Conservation (phyloP, 2,329 filamentous ascomycete species). For the Alternaria arborescens region DNA sequence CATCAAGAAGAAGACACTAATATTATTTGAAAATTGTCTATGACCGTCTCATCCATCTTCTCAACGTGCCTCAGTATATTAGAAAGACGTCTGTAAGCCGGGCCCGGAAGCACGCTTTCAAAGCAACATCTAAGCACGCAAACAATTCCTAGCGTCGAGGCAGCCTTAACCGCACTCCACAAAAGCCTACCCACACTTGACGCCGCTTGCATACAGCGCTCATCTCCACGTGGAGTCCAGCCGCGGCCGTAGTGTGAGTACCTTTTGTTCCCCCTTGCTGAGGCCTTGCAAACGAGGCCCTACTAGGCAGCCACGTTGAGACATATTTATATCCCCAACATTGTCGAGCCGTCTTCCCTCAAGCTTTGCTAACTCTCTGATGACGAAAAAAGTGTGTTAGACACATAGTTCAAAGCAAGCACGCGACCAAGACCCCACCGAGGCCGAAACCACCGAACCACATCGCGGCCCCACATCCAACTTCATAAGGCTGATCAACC, state of each 20-base stretch:
- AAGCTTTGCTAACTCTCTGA: background rate
- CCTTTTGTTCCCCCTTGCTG: background rate
- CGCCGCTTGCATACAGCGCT: background rate
- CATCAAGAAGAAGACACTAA: background rate
- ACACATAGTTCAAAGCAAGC: background rate
- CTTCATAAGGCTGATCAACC: background rate
- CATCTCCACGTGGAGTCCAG: background rate
- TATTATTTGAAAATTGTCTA: background rate
- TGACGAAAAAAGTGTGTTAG: background rate
- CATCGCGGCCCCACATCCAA: background rate
- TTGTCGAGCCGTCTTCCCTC: background rate
- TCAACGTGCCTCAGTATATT: background rate
- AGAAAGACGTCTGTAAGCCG: background rate
- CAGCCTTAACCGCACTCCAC: constrained; percentile 6
- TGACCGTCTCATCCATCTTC: background rate
- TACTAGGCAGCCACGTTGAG: background rate
- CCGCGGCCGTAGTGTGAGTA: constrained; percentile 2
- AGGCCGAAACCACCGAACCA: background rate
- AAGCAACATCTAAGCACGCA: constrained; percentile 1
- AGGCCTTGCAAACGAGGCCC: background rate
- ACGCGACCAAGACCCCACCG: constrained; percentile 1
- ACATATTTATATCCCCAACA: background rate
- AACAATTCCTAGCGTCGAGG: background rate
- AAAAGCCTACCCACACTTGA: background rate
- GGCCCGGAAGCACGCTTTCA: background rate